Evolutionary conservation across 495 filamentous ascomycete species (phyloP), one percentile per base, ranked within the genome.

Genomic region (Xylaria sp.): DNA sequence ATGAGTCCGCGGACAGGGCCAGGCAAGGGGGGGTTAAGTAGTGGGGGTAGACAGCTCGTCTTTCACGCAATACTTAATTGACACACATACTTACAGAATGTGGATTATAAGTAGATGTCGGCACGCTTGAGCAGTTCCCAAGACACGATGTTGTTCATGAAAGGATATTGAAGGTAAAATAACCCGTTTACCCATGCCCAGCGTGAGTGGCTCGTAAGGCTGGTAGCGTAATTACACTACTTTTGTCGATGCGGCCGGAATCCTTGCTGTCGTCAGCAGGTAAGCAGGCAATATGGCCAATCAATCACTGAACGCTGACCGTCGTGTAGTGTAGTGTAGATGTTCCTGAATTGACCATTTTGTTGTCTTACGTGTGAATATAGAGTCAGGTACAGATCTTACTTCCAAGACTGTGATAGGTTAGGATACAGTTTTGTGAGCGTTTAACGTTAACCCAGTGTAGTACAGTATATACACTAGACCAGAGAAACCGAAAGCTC

Each of bases 191-290:
- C 0, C 37, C 35, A 24, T 43, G 17, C 4, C 37, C 14, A 24
- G n/a, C 37, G 7, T 9, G 37, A 64, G 24, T 64, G 64, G 64
- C 35, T 55, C 48, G 64, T 67, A 67, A 67, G 64, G 64, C 64
- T 67, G 26, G 64, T 55, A 67, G 64, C 64, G 64, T 52, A 53
- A 66, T 46, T 52, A 8, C 31, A 35, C 63, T 14, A 66, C n/a
- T 66, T 50, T 33, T 37, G 7, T 29, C 26, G n/a, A 43, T 15
- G n/a, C 21, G 1, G n/a, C 11, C 0, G 11, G 59, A 17, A 43
- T 29, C 37, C 21, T 67, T 55, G 48, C 29, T 48, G 33, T 12
- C 40, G 41, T 64, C 61, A 66, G 43, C 63, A 52, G 62, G 52
- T 52, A 53, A 66, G 63, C 61, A 26, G 33, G 61, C 17, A 8